Evolutionary conservation across 164 flowering plant genomes (phyloP).

Genomic region (Echeveria elegans): DNA sequence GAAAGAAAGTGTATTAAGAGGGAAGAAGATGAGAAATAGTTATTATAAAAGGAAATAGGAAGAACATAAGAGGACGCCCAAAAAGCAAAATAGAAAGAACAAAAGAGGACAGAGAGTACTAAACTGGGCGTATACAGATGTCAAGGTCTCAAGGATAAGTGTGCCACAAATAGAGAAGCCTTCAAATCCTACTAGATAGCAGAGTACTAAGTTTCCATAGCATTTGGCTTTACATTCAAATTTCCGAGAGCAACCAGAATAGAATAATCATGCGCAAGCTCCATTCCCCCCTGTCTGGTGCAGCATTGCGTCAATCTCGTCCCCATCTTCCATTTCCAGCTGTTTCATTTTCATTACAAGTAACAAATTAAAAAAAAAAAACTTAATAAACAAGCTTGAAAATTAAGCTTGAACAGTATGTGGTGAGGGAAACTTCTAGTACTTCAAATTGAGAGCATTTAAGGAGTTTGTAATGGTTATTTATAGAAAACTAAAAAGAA

Average conservation of each 20-base stretch:
- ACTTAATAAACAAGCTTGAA: neutral
- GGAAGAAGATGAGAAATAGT: too few relatives aligned
- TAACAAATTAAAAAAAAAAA: neutral
- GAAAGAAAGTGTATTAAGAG: too few relatives aligned
- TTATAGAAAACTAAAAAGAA: neutral
- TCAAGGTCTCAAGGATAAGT: neutral
- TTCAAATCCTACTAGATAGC: neutral
- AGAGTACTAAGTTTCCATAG: neutral
- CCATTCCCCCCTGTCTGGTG: slow-evolving; percentile 28
- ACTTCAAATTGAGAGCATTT: neutral
- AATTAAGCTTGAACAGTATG: neutral
- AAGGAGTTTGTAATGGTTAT: neutral
- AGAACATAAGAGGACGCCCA: too few relatives aligned
- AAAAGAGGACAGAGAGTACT: too few relatives aligned
- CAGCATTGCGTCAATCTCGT: slow-evolving; percentile 37
- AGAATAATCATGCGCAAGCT: neutral
- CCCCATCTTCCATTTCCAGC: slow-evolving; percentile 35
- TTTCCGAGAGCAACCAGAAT: neutral
- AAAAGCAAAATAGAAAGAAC: too few relatives aligned
- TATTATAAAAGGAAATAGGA: too few relatives aligned
- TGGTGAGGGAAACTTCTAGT: neutral
- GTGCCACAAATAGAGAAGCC: neutral
- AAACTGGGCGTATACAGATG: neutral
- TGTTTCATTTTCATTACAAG: neutral
- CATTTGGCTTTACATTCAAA: neutral